Evolutionary conservation across 2,329 filamentous ascomycete genomes (phyloP), one percentile per base, ranked within the genome.

Genomic region (Cytospora paraplurivora): DNA sequence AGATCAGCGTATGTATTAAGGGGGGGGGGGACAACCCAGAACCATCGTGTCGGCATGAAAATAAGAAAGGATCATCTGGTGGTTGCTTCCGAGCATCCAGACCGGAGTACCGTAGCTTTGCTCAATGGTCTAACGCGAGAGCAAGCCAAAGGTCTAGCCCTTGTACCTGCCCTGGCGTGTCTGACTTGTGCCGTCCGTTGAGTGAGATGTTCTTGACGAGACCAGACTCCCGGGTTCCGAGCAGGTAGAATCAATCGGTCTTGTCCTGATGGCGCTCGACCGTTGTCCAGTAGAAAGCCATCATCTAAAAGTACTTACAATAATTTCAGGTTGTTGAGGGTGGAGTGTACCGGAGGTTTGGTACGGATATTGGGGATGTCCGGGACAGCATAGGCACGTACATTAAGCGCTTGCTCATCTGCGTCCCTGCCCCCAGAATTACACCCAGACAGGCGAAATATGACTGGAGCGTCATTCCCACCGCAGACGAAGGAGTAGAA

Each of bases 331-430:
- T 19, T 47, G 44, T 47, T 47, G 3, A 21, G 21, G 33, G 32
- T 61, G 33, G 13, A 38, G 54, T 27, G 54, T 34, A 47, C 38
- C 55, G 60, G 60, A 34, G 44, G 32, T 35, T 49, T 62, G 60
- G 38, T 32, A 21, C 38, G 55, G 47, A 35, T 12, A 19, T 57
- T 66, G 65, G 65, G 65, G 65, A 66, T 66, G 62, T 66, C 65
- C 65, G 65, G 53, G 59, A 55, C 50, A 52, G 51, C 35, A 27
- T 8, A 44, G 19, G 38, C 38, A n/a, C 44, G n/a, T 2, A 44
- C 19, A 37, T 13, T 6, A 11, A 33, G 12, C 27, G 27, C 8
- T 38, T 21, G 51, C 17, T 52, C 59, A 55, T 34, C 37, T 53
- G 59, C 51, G 51, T 3, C 19, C 37, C 15, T 47, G 41, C 13